A percentile compares a stretch with the other conserved stretches of the same genome.
Conservation (phyloP, 495 filamentous ascomycete species). For the Tuber magnatum region DNA sequence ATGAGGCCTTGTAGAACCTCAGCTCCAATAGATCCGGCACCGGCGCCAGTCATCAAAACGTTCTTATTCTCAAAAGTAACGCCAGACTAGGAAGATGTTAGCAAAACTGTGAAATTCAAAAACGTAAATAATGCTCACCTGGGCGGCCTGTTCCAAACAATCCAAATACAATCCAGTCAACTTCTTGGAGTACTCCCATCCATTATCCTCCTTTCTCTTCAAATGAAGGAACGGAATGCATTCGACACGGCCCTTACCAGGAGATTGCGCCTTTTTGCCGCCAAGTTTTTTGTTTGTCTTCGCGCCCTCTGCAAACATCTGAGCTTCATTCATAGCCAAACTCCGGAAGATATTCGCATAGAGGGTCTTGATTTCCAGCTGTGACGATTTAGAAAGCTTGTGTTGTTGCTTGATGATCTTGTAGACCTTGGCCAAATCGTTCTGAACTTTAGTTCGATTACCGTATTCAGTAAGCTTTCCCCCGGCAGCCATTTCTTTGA, state of each 20-base stretch:
- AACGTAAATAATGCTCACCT: conserved; percentile 32
- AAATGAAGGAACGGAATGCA: conserved; percentile 97
- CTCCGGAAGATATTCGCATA: conserved; percentile 91
- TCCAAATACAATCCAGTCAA: conserved; percentile 87
- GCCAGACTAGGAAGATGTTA: conserved; percentile 48
- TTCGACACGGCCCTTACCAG: conserved; percentile 53
- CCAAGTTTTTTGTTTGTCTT: conserved; percentile 62
- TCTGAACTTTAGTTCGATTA: conserved; percentile 95
- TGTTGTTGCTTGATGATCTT: conserved; percentile 97
- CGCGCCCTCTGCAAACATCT: conserved; percentile 67
- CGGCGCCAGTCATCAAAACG: conserved; percentile 95
- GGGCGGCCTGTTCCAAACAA: conserved; percentile 80
- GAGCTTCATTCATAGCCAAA: conserved; percentile 91
- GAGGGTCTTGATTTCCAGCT: conserved; percentile 86
- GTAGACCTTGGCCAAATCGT: conserved; percentile 86
- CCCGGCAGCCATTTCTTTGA: conserved; percentile 96
- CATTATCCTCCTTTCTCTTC: conserved; percentile 86
- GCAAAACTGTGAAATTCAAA: background rate
- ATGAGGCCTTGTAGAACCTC: conserved; percentile 95
- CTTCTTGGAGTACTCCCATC: conserved; percentile 99
- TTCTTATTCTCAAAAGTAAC: conserved; percentile 92
- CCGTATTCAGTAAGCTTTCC: conserved; percentile 98
- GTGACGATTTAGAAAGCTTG: conserved; percentile 86
- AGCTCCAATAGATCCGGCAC: conserved; percentile 96
- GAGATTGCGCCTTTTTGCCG: conserved; percentile 12